Evolutionary conservation across 148 eudicot genomes (phyloP).

Genomic region (Rhododendron molle): DNA sequence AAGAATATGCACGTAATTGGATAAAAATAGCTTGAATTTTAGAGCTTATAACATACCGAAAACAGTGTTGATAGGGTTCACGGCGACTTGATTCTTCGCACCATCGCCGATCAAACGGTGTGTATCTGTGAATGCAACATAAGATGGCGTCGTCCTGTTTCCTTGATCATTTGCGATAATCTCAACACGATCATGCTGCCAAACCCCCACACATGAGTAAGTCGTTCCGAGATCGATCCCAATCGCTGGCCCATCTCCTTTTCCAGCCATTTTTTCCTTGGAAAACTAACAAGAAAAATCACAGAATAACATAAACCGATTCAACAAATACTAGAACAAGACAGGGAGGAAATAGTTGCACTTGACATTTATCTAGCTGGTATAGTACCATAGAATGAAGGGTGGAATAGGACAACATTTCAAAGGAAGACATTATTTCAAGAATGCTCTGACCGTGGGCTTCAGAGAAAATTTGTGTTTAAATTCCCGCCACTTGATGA

Average conservation of each 20-base stretch:
- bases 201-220: conserved; percentile 17
- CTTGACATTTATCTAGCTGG: neutral
- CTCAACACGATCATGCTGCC: conserved; percentile 14
- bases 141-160: conserved; percentile 15
- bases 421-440: neutral
- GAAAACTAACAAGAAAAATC: neutral
- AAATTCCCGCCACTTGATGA: neutral
- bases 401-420: neutral
- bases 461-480: neutral
- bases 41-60: conserved; percentile 8
- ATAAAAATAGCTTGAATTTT: neutral
- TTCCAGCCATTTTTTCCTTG: conserved; percentile 5
- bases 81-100: conserved; percentile 12
- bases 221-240: conserved; percentile 18
- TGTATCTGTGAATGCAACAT: conserved; percentile 17
- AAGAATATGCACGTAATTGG: neutral
- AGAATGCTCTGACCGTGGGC: neutral
- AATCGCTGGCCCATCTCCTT: conserved; percentile 9
- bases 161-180: conserved; percentile 20
- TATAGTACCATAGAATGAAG: neutral
- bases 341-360: neutral
- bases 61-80: conserved; percentile 10
- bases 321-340: no score
- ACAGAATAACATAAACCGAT: neutral
- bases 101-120: conserved; percentile 12